Base-by-base conservation (phyloP, 2,329 filamentous ascomycete genomes). In the Chlorencoelia australis region DNA sequence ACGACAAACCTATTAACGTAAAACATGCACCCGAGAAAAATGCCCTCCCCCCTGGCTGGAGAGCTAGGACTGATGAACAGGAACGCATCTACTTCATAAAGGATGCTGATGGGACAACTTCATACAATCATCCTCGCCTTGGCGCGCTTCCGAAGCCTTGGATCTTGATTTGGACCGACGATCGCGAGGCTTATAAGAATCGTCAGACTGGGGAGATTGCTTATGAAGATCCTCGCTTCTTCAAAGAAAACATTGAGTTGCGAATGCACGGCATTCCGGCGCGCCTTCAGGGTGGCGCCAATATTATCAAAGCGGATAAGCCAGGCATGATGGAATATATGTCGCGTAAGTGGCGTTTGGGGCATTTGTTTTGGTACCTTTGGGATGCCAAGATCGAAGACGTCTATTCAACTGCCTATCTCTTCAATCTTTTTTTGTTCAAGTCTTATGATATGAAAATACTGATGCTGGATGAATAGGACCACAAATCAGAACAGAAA, bases 131-230 rank as follows among this genome's bases (percentile, higher is more conserved):
- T 25, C 39, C 39, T 3, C 31, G 21, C 21, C 31, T 24, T 10
- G 39, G 41, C 18, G 18, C 17, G 5, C 33, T 43, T 21, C 41
- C 41, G 13, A 26, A 37, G 17, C 33, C 33, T n/a, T 43, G 41
- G 41, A 37, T 42, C 9, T 30, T 43, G 10, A 28, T 27, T 11
- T 22, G 28, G 5, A 9, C 11, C 4, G 22, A 18, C 5, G 15
- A 26, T 27, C 22, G 28, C 10, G 37, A 40, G 18, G 35, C 31
- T 17, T 40, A 40, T 18, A 31, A 40, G 14, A 40, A 40, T 11
- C 35, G 25, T 4, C 13, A 17, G 5, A 40, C 33, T 1, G 27
- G 25, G 8, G 15, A 33, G 19, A 33, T 8, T 5, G 30, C 22
- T 4, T 14, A n/a, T 3, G 10, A 37, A 9, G 32, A 48, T 25